A percentile compares a stretch with the other conserved stretches of the same genome.
phyloP scores from a whole-genome alignment of 345 rosid genomes.

The Xanthoceras sorbifolium region DNA sequence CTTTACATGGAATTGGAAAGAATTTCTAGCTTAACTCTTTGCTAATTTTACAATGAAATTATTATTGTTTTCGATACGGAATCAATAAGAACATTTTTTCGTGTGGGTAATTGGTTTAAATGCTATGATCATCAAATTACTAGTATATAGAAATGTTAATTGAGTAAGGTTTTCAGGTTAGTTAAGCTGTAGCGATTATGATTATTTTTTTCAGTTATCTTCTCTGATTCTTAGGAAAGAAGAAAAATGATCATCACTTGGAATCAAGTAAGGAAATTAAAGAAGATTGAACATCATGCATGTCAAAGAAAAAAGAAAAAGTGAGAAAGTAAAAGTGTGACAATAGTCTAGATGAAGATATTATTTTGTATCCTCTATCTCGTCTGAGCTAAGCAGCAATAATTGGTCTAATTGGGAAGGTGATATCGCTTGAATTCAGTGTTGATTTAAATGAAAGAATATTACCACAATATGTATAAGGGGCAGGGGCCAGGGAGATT shows the following conservation, averaged over 20 bases:
- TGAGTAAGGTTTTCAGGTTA: background rate
- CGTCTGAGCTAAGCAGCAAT: background rate
- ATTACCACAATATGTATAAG: background rate
- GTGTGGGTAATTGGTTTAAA: background rate
- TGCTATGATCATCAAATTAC: background rate
- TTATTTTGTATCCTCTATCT: too few relatives aligned
- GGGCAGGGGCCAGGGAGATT: background rate
- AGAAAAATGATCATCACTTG: background rate
- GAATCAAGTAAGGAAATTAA: background rate
- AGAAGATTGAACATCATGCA: conserved; percentile 6
- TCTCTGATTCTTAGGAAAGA: background rate
- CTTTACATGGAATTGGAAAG: background rate
- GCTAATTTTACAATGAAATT: background rate
- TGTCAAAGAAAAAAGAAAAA: background rate
- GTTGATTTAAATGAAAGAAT: conserved; percentile 1
- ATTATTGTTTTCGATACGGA: background rate
- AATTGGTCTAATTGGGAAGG: background rate
- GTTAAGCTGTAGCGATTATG: background rate
- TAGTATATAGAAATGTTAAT: background rate
- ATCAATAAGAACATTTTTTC: background rate
- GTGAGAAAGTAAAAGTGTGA: background rate
- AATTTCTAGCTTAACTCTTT: background rate
- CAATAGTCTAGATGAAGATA: background rate
- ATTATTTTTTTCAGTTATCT: background rate
- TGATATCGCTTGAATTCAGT: background rate